phyloP scores from a whole-genome alignment of 495 filamentous ascomycete genomes.

The Neurospora sublineolata region DNA sequence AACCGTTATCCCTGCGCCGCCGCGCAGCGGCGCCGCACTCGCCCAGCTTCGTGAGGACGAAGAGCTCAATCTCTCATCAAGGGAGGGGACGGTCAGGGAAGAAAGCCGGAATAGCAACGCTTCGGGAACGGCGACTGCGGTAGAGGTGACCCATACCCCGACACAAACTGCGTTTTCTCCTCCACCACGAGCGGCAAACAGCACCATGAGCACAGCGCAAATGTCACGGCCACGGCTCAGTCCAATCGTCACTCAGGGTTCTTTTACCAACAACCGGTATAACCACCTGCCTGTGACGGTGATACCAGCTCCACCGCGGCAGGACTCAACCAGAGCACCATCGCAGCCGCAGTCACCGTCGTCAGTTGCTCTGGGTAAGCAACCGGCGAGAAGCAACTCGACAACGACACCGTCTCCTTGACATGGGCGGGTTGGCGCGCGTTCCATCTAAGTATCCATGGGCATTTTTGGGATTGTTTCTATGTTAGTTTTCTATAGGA shows the following conservation, averaged over 20 bases:
- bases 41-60: conserved; percentile 34
- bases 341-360: background rate
- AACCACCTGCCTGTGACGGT: conserved; percentile 32
- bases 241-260: background rate
- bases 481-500: background rate
- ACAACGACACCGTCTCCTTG: background rate
- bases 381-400: background rate
- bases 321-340: conserved; percentile 20
- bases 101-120: conserved; percentile 5
- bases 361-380: background rate
- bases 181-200: background rate
- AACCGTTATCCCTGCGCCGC: conserved; percentile 38
- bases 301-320: conserved; percentile 35
- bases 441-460: background rate
- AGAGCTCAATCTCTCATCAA: conserved; percentile 10
- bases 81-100: background rate
- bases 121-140: background rate
- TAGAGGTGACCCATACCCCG: background rate
- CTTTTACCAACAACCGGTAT: background rate
- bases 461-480: background rate
- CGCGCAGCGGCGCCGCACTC: conserved; percentile 33
- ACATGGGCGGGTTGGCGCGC: background rate
- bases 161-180: background rate
- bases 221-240: background rate
- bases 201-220: background rate